phyloP scores from a whole-genome alignment of 2,329 filamentous ascomycete genomes.

The Knoxdaviesia proteae region DNA sequence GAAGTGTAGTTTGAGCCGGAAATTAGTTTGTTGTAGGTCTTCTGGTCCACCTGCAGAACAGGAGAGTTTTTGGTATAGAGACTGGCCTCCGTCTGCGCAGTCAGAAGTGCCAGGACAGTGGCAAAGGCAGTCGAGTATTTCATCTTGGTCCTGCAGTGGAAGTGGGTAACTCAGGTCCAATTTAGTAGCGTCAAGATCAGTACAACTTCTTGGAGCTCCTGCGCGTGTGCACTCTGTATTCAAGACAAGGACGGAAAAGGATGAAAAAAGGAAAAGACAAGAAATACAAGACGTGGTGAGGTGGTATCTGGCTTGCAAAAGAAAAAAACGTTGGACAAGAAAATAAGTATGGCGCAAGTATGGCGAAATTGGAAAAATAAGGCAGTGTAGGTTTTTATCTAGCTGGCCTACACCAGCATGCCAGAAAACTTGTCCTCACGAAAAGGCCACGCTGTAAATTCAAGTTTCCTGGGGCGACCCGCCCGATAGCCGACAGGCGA shows the following conservation, averaged over 20 bases:
- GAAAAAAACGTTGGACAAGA: background rate
- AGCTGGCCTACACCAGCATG: too few relatives aligned
- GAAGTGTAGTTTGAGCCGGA: slow-evolving; percentile 80
- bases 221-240: background rate
- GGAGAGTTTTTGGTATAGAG: slow-evolving; percentile 75
- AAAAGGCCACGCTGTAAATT: too few relatives aligned
- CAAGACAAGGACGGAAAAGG: background rate
- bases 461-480: too few relatives aligned
- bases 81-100: slow-evolving; percentile 41
- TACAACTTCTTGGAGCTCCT: background rate
- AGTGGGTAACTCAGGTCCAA: background rate
- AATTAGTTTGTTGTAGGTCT: slow-evolving; percentile 65
- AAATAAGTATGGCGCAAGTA: too few relatives aligned
- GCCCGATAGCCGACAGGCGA: too few relatives aligned
- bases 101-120: slow-evolving; percentile 40
- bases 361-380: too few relatives aligned
- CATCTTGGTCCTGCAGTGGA: slow-evolving; percentile 18
- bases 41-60: slow-evolving; percentile 62
- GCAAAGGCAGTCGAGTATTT: slow-evolving; percentile 30
- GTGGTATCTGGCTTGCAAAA: background rate
- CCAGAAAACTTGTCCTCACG: too few relatives aligned
- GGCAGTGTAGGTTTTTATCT: too few relatives aligned
- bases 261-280: slow-evolving; percentile 11
- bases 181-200: background rate
- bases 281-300: slow-evolving; percentile 6